Base-by-base conservation (phyloP, 257 asterid genomes). In the Fraxinus pennsylvanica region DNA sequence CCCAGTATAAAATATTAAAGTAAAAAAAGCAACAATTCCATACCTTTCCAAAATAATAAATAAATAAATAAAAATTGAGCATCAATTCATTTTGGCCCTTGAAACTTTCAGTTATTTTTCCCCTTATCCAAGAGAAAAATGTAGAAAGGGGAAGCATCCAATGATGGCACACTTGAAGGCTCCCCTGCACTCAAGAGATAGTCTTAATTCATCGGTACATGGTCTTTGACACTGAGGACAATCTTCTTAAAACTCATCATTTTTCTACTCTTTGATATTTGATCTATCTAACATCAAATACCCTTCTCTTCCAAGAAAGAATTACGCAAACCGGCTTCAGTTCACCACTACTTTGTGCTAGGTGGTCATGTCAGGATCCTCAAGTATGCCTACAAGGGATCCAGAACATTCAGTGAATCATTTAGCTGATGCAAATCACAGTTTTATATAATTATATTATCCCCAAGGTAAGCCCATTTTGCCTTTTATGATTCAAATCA, bases 401-500 rank as follows among this genome's bases (percentile, higher is more conserved):
- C 80, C 63, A 19, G 6, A 41, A 47, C 47, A 8, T 43, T 41
- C 3, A 22, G 50, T 68, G 9, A 57, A 30, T 14, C 47, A 19
- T 36, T 71, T 59, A 38, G 7, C 25, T 35, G 33, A 54, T 63
- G 74, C 41, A 22, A 32, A 38, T 32, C 45, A 3, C 30, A 6
- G 66, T 21, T 50, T 50, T 50, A 50, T 15, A 50, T 5, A 50
- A 17, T 52, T 41, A 41, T 41, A 41, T 36, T 50, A 14, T 50
- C 59, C 59, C 1, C 59, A 0, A 50, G 9, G 39, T 57, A 57
- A n/a, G 9, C 66, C 76, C 4, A 45, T 22, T 70, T 35, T 72
- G 9, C 39, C 67, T 65, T 72, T 21, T 69, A 75, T 52, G 69
- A 79, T 71, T 77, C 72, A 69, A 71, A 66, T 73, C 22, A 65